Conservation (phyloP, 2,329 filamentous ascomycete genomes). For the Pseudocercospora eumusae region DNA sequence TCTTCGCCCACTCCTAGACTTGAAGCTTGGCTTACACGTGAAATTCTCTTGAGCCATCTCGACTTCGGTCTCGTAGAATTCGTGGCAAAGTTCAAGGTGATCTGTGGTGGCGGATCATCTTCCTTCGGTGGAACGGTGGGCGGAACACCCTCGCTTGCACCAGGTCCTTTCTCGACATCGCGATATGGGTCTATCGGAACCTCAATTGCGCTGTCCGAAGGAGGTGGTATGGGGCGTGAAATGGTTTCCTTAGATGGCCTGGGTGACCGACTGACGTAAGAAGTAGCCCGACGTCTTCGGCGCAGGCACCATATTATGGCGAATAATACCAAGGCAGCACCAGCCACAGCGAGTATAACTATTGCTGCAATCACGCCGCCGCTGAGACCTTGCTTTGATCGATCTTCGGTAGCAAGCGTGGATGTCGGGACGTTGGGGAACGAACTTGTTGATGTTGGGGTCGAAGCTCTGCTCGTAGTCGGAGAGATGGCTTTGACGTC, state of each 20-base stretch:
- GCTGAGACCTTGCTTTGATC: constrained; percentile 10
- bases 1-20: constrained; percentile 45
- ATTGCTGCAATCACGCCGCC: constrained; percentile 40
- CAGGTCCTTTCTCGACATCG: constrained; percentile 45
- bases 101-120: constrained; percentile 43
- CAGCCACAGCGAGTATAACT: constrained; percentile 38
- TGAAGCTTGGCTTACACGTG: constrained; percentile 39
- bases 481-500: constrained; percentile 30
- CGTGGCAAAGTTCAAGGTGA: constrained; percentile 40
- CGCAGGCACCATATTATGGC: constrained; percentile 33
- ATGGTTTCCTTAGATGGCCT: constrained; percentile 41
- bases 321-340: constrained; percentile 28
- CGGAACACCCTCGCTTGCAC: constrained; percentile 15
- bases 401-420: constrained; percentile 1
- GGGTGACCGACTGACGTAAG: constrained; percentile 20
- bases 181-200: constrained; percentile 31
- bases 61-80: constrained; percentile 30
- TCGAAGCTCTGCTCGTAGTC: constrained; percentile 18
- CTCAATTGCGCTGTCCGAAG: constrained; percentile 35
- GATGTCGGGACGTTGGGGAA: background rate
- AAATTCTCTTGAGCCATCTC: constrained; percentile 38
- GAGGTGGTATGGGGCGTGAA: constrained; percentile 45
- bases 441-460: constrained; percentile 9
- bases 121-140: constrained; percentile 10
- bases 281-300: constrained; percentile 26